Conservation (phyloP, 352 stramenopile species). For the Globisporangium okanoganense region DNA sequence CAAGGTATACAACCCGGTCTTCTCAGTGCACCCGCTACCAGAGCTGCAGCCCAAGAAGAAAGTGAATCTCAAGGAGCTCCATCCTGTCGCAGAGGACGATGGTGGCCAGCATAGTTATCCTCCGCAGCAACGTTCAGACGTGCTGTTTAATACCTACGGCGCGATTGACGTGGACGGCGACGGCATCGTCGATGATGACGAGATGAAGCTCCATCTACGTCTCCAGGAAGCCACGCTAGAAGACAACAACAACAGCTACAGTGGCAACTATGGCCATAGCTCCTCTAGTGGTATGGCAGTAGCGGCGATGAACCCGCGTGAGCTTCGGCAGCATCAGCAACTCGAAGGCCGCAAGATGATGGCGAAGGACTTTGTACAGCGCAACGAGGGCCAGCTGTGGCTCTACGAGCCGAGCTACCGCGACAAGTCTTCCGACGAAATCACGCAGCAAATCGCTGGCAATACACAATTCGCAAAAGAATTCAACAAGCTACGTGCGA, state of each 20-base stretch:
- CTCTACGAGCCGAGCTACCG: constrained; percentile 48
- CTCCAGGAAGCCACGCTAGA: constrained; percentile 32
- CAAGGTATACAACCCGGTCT: constrained; percentile 38
- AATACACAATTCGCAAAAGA: constrained; percentile 37
- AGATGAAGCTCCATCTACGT: constrained; percentile 58
- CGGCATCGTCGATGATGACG: constrained; percentile 49
- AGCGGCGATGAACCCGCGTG: constrained; percentile 7
- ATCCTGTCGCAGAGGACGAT: background rate
- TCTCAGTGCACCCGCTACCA: constrained; percentile 41
- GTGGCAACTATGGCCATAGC: background rate
- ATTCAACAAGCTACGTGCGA: constrained; percentile 51
- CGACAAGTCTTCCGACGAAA: constrained; percentile 27
- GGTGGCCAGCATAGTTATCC: background rate
- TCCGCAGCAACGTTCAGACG: constrained; percentile 5
- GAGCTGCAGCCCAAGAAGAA: constrained; percentile 44
- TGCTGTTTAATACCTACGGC: constrained; percentile 45
- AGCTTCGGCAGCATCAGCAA: constrained; percentile 35
- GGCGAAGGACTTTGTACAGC: constrained; percentile 52
- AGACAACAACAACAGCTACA: constrained; percentile 9
- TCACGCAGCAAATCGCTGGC: constrained; percentile 46
- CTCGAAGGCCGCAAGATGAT: constrained; percentile 50
- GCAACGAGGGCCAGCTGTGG: constrained; percentile 55
- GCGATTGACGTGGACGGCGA: constrained; percentile 61
- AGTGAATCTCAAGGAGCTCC: constrained; percentile 17
- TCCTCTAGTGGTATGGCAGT: background rate